Evolutionary conservation across 441 rosid genomes (phyloP).

Genomic region (Breynia disticha): DNA sequence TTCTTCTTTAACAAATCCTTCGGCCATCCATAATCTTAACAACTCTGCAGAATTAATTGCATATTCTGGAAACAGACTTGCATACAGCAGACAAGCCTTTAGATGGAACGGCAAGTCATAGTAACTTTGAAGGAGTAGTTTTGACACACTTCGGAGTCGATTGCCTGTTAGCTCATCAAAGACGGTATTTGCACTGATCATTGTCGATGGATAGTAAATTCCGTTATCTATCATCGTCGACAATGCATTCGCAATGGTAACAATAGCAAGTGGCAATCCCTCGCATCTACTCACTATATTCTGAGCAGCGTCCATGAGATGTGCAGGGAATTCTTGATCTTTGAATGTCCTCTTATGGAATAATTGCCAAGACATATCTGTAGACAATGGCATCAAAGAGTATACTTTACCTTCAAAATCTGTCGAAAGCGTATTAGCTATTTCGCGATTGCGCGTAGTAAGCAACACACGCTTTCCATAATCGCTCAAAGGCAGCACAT

Average conservation of each 20-base stretch:
- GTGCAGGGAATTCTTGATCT: conserved; percentile 22
- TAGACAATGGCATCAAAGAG: conserved; percentile 19
- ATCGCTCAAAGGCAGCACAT: conserved; percentile 20
- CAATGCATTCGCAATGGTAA: conserved; percentile 32
- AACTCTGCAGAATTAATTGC: conserved; percentile 7
- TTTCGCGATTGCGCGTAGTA: conserved; percentile 22
- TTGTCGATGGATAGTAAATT: conserved; percentile 18
- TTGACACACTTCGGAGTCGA: conserved; percentile 15
- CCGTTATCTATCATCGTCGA: conserved; percentile 20
- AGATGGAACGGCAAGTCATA: conserved; percentile 22
- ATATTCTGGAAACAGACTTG: conserved; percentile 19
- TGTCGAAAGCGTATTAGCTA: conserved; percentile 15
- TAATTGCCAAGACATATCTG: conserved; percentile 21
- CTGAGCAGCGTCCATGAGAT: conserved; percentile 20
- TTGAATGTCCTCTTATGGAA: conserved; percentile 21
- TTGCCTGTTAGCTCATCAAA: conserved; percentile 18
- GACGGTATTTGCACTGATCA: conserved; percentile 10
- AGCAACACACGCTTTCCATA: conserved; percentile 26
- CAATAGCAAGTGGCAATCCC: conserved; percentile 36
- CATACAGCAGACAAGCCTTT: conserved; percentile 23
- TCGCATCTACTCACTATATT: conserved; percentile 24
- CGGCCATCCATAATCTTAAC: conserved; percentile 12
- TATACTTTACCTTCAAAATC: conserved; percentile 18
- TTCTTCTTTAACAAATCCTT: conserved; percentile 11
- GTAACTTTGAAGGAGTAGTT: conserved; percentile 22